Evolutionary conservation across 768 basidiomycete genomes (phyloP).

Genomic region (Boletus vinaceobasis): DNA sequence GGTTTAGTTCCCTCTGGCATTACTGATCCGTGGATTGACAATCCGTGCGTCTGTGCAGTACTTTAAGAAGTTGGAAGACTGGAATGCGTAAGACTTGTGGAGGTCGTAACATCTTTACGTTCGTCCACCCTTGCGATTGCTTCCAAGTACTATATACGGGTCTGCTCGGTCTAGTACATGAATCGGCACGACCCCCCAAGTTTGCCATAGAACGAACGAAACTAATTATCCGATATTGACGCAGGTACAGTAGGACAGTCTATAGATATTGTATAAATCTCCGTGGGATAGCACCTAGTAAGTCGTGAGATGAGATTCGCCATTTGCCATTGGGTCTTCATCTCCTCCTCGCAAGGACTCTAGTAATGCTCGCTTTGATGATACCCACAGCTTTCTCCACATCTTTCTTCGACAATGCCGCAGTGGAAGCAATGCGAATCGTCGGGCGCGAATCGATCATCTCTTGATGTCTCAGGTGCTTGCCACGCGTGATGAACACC

Average conservation of each 20-base stretch:
- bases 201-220: neutral
- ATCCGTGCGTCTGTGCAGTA: neutral
- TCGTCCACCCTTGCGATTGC: neutral
- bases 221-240: slow-evolving; percentile 8
- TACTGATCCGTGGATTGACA: neutral
- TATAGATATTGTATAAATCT: slow-evolving; percentile 32
- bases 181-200: too few relatives aligned
- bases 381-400: slow-evolving; percentile 81
- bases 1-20: slow-evolving; percentile 4
- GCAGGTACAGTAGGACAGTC: slow-evolving; percentile 18
- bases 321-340: slow-evolving; percentile 19
- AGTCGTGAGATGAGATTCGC: neutral
- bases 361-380: slow-evolving; percentile 69
- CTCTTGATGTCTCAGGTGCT: slow-evolving; percentile 82
- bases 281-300: neutral
- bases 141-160: neutral
- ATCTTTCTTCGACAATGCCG: slow-evolving; percentile 84
- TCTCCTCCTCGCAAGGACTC: slow-evolving; percentile 64
- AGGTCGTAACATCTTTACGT: neutral
- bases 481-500: slow-evolving; percentile 82
- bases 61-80: neutral
- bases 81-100: neutral
- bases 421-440: slow-evolving; percentile 77
- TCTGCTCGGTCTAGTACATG: neutral
- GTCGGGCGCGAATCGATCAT: slow-evolving; percentile 76